Conservation (phyloP, 805 yeast genomes). For the Allodekkera sacchari region DNA sequence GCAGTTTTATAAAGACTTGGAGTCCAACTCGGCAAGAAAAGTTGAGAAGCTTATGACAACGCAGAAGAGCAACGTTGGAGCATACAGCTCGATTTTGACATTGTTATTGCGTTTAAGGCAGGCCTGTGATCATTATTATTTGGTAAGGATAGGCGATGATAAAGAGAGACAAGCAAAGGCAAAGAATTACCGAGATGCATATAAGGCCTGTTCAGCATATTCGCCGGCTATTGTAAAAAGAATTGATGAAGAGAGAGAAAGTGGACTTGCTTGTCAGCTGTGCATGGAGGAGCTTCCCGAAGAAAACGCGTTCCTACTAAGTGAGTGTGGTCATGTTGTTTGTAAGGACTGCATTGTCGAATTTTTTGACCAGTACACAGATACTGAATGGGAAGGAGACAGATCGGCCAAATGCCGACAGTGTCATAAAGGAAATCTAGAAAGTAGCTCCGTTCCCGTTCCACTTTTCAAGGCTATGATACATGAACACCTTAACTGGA, state of each 20-base stretch:
- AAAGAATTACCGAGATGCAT: constrained; percentile 24
- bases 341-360: constrained; percentile 52
- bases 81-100: constrained; percentile 56
- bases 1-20: constrained; percentile 50
- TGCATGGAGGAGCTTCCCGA: constrained; percentile 50
- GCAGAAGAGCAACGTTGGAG: constrained; percentile 9
- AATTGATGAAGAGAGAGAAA: constrained; percentile 27
- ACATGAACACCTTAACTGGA: constrained; percentile 21
- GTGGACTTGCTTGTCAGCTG: constrained; percentile 49
- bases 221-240: constrained; percentile 18
- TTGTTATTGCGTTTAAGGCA: constrained; percentile 74
- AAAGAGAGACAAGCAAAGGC: constrained; percentile 30
- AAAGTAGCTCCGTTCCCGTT: constrained; percentile 35
- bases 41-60: constrained; percentile 39
- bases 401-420: constrained; percentile 43
- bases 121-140: constrained; percentile 73
- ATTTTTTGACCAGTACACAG: constrained; percentile 39
- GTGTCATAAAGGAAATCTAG: constrained; percentile 37
- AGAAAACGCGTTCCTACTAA: constrained; percentile 35
- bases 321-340: constrained; percentile 68
- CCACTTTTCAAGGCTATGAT: constrained; percentile 42
- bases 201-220: constrained; percentile 16
- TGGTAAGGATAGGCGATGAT: constrained; percentile 57
- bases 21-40: constrained; percentile 40
- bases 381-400: constrained; percentile 23